Conservation (phyloP, 2,329 filamentous ascomycete species). For the Cytospora chrysosperma region DNA sequence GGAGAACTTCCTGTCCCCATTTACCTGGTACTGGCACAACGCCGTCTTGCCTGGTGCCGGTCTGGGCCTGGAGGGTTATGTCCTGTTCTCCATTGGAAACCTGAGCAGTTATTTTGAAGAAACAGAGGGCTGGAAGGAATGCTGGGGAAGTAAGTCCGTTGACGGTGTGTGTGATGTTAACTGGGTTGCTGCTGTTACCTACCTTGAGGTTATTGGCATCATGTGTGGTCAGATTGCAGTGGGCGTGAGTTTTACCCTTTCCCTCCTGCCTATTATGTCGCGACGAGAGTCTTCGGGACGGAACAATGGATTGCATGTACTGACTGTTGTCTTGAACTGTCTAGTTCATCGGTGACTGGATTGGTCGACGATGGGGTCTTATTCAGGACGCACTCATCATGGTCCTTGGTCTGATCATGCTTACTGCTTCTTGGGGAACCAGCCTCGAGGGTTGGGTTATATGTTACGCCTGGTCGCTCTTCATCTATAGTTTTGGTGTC, state of each 20-base stretch:
- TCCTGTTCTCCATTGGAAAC: slow-evolving; percentile 96
- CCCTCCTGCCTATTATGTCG: slow-evolving; percentile 24
- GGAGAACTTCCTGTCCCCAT: slow-evolving; percentile 76
- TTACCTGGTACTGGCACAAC: slow-evolving; percentile 86
- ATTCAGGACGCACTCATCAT: slow-evolving; percentile 95
- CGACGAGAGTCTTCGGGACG: slow-evolving; percentile 14
- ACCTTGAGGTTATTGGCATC: slow-evolving; percentile 91
- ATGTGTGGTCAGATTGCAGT: slow-evolving; percentile 90
- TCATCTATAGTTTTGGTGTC: slow-evolving; percentile 74
- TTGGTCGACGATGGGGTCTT: slow-evolving; percentile 90
- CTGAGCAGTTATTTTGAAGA: slow-evolving; percentile 76
- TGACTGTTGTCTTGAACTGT: background rate
- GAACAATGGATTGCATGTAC: background rate
- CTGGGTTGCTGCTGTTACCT: slow-evolving; percentile 83
- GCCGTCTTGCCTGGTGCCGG: slow-evolving; percentile 91
- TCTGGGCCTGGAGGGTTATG: slow-evolving; percentile 90
- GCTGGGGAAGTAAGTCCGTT: slow-evolving; percentile 64
- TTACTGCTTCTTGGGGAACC: slow-evolving; percentile 86
- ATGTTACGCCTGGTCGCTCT: slow-evolving; percentile 92
- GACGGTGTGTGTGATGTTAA: slow-evolving; percentile 66
- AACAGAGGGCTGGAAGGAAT: slow-evolving; percentile 63
- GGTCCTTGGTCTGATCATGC: slow-evolving; percentile 88
- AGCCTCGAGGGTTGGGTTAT: slow-evolving; percentile 93
- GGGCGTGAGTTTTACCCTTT: slow-evolving; percentile 57
- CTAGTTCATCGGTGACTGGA: slow-evolving; percentile 63